Evolutionary conservation across 257 asterid species (phyloP), one percentile per base, ranked within the genome.

Genomic region (Thymus mandschuricus): DNA sequence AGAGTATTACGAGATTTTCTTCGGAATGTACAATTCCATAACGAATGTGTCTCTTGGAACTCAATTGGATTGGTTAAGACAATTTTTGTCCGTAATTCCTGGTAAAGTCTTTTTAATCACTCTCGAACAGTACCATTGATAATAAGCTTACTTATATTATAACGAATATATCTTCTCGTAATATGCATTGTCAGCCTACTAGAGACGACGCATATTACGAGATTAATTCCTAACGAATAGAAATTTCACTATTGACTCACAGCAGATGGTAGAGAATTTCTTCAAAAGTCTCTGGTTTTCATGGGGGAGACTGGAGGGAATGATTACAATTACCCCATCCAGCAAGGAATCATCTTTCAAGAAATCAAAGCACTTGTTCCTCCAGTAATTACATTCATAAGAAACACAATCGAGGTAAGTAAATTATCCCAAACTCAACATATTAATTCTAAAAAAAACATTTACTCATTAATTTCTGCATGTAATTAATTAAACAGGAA

Each of bases 221-320:
- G 1, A 38, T 34, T 34, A 34, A 34, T 38, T 38, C 6, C 8
- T 38, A 38, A 38, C 4, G 6, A 4, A 38, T 4, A 4, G 6
- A 5, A 4, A 38, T 38, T 4, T 4, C 6, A 38, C 4, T 38
- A 35, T 35, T 3, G 41, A 38, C 41, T 4, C 7, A 38, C 41
- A 38, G 35, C 76, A 88, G 89, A 81, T 58, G 75, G 82, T 38
- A 66, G 68, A 46, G 46, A 55, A 49, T 77, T 34, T 34, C 77
- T 88, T 3, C 8, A 65, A 2, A 82, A 43, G 10, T 76, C 90
- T 10, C 55, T 86, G 54, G 40, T 84, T 74, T 11, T 88, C 4
- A 7, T 86, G 79, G 91, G 91, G 27, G 83, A 81, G 75, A 81
- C 86, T 8, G 95, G 95, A 67, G 94, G 88, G 73, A 85, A 85